A percentile compares a stretch with the other conserved stretches of the same genome.
Evolutionary conservation across 805 yeast genomes (phyloP).

Genomic region (Helenozyma baotianmanensis): DNA sequence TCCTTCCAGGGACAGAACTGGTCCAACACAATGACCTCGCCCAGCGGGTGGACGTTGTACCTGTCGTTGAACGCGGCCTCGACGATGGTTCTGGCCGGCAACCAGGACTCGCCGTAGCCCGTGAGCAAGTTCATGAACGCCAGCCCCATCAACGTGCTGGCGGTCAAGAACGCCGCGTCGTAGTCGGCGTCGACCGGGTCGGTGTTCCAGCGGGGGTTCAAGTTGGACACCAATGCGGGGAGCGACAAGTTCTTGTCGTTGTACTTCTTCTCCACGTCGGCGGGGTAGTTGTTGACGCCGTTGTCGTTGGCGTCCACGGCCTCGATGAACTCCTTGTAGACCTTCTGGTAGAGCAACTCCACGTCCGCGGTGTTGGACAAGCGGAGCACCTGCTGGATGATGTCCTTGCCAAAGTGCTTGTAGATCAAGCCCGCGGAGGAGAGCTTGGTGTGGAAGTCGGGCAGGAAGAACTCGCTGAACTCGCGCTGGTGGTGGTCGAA

Average conservation of each 20-base stretch:
- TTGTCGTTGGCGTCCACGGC: conserved; percentile 95
- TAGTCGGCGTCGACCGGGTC: conserved; percentile 60
- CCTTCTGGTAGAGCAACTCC: conserved; percentile 62
- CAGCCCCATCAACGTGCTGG: conserved; percentile 78
- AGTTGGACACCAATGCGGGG: conserved; percentile 69
- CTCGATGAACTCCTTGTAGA: conserved; percentile 86
- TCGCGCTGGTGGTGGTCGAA: conserved; percentile 98
- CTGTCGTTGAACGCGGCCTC: conserved; percentile 64
- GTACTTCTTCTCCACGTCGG: conserved; percentile 57
- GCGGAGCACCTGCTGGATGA: conserved; percentile 51
- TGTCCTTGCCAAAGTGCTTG: conserved; percentile 77
- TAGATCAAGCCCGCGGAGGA: conserved; percentile 92
- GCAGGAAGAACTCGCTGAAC: conserved; percentile 69
- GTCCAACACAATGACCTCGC: conserved; percentile 70
- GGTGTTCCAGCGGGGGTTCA: conserved; percentile 85
- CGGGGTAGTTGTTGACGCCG: conserved; percentile 70
- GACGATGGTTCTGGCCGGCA: conserved; percentile 82
- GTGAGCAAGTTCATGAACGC: conserved; percentile 66
- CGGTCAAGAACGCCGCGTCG: conserved; percentile 63
- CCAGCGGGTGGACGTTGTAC: conserved; percentile 56
- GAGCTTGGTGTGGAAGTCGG: conserved; percentile 64
- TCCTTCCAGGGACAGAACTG: conserved; percentile 93
- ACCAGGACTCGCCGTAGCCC: conserved; percentile 79
- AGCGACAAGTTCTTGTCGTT: conserved; percentile 69
- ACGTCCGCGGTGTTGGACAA: conserved; percentile 36